These are phyloP conservation scores for Pseudofabraea citricarpa DNA, from an alignment of 2,329 filamentous ascomycete species.

Conservation along the genomic window DNA sequence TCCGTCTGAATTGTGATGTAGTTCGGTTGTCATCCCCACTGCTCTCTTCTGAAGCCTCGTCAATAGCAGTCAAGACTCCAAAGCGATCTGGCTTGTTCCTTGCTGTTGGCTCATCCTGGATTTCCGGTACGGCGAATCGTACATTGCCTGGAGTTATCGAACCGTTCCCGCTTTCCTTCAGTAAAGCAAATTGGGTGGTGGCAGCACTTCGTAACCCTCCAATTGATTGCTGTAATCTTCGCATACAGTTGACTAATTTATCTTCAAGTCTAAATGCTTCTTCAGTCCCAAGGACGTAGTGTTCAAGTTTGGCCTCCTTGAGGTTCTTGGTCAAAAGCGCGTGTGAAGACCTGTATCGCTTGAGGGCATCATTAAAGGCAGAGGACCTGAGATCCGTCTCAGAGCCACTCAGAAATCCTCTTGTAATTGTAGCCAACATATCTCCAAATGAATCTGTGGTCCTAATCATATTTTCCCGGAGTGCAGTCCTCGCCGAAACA, in stretches of 20 bases:
- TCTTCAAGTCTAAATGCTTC: constrained; percentile 74
- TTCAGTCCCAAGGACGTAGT: constrained; percentile 77
- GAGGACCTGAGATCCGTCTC: constrained; percentile 70
- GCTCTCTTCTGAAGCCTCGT: constrained; percentile 55
- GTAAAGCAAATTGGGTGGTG: constrained; percentile 78
- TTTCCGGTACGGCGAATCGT: constrained; percentile 7
- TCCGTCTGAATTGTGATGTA: constrained; percentile 2
- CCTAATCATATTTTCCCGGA: constrained; percentile 69
- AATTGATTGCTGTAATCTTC: constrained; percentile 80
- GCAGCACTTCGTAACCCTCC: constrained; percentile 88
- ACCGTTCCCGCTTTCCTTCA: constrained; percentile 52
- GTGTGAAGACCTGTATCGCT: constrained; percentile 63
- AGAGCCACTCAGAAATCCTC: constrained; percentile 76
- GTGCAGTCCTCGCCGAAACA: constrained; percentile 66
- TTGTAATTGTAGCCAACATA: constrained; percentile 76
- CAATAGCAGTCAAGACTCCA: constrained; percentile 52
- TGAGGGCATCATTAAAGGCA: constrained; percentile 57
- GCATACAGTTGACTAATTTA: constrained; percentile 76
- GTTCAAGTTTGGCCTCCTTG: constrained; percentile 83
- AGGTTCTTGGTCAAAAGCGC: constrained; percentile 70
- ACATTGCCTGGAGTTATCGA: constrained; percentile 12
- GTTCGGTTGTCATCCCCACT: constrained; percentile 40
- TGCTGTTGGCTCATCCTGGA: neutral
- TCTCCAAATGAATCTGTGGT: constrained; percentile 73
- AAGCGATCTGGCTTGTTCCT: constrained; percentile 38